Base-by-base conservation (phyloP, 257 asterid species). In the Coffea eugenioides region DNA sequence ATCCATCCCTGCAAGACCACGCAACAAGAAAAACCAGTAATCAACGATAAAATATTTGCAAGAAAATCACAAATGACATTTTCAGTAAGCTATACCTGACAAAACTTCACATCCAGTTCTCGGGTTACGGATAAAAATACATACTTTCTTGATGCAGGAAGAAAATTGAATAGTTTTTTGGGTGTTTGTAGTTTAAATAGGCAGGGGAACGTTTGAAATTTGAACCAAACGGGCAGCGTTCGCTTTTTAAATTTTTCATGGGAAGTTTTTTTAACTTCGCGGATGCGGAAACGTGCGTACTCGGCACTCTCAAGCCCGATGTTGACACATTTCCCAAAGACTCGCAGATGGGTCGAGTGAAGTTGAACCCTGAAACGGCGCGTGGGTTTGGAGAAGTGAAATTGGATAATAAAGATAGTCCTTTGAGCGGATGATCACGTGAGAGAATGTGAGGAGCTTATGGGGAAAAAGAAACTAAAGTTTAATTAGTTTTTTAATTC, bases 1-100 rank as follows among this genome's bases (percentile, higher is more conserved):
- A 85, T 92, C 89, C 97, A 88, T 91, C 79, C 72, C 82, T 75
- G 48, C 66, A 49, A 20, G 14, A 16, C 69, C 14, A 23, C 65
- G 54, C 11, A 56, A 5, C 6, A 52, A 75, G n/a, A 69, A 1
- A 64, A 51, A 27, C 14, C 3, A 39, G 4, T 34, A 67, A 15
- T 57, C 25, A 31, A 54, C n/a, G 14, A 57, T 14, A 21, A 59
- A 39, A 78, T 64, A 13, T 21, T 27, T 41, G 61, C 18, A 2
- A 21, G 45, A 56, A 56, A 16, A 16, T 16, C 3, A 16, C 6
- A 16, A 56, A 56, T 3, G 16, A 56, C 1, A 56, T 15, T 11
- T 52, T 52, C 57, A 52, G 18, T 52, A 2, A 56, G 5, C 4
- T 16, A 18, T 56, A 56, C 62, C 62, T 56, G 62, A 56, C 23